Conservation (phyloP, 2,329 filamentous ascomycete genomes). For the Aspergillus pseudoglaucus region DNA sequence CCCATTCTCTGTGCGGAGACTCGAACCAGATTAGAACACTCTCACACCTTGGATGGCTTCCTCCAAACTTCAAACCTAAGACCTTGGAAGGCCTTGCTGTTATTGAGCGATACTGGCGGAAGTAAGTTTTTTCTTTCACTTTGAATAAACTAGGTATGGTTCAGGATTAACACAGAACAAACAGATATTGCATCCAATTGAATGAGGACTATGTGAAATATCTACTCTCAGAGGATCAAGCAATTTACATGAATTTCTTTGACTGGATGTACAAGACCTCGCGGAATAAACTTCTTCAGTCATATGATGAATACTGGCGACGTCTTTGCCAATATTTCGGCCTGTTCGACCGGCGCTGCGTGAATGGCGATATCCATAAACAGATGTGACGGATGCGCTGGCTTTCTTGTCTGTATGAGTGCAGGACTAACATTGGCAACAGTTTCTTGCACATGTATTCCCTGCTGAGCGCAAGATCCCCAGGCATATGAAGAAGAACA, state of each 20-base stretch:
- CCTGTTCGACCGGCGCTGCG: slow-evolving; percentile 7
- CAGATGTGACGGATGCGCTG: slow-evolving; percentile 18
- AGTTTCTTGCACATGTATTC: slow-evolving; percentile 16
- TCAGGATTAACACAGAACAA: neutral
- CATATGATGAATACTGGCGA: slow-evolving; percentile 12
- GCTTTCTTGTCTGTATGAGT: neutral
- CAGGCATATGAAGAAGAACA: slow-evolving; percentile 18
- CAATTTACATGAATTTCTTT: slow-evolving; percentile 15
- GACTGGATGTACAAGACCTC: slow-evolving; percentile 12
- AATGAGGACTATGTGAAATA: slow-evolving; percentile 11
- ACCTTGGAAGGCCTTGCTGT: neutral
- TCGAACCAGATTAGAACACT: slow-evolving; percentile 18
- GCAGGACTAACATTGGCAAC: slow-evolving; percentile 7
- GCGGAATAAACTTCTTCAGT: slow-evolving; percentile 8
- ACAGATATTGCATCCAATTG: slow-evolving; percentile 11
- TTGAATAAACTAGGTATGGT: no score
- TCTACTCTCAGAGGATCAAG: slow-evolving; percentile 9
- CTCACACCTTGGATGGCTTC: slow-evolving; percentile 16
- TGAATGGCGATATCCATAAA: slow-evolving; percentile 13
- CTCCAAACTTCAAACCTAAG: slow-evolving; percentile 20
- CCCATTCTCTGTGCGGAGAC: slow-evolving; percentile 21
- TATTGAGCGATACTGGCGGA: neutral
- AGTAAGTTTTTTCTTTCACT: no score
- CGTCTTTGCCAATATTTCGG: slow-evolving; percentile 9
- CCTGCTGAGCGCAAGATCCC: slow-evolving; percentile 11